Base-by-base conservation (phyloP, 768 basidiomycete genomes). In the Tricholoma matsutake region DNA sequence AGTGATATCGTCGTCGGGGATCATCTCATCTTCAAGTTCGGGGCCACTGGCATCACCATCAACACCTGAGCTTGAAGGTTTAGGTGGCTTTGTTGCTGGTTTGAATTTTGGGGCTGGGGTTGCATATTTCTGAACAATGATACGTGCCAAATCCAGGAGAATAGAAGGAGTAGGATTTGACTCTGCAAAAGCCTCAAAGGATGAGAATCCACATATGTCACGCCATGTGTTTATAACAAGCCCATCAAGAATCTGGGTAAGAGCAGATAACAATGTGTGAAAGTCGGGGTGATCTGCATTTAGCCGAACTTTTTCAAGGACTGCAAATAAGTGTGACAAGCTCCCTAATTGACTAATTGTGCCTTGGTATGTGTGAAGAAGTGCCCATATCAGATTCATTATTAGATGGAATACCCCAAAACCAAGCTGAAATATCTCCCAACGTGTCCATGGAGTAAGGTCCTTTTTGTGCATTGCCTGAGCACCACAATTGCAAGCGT, bases 261-360 rank as follows among this genome's bases (percentile, higher is more conserved):
- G 7, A 0, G 70, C 65, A 3, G 66, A 16, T 0, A 73, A 43
- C 0, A 77, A 65, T 0, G 74, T 69, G 28, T 78, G 72, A 28
- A 75, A 78, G 56, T 78, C 69, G 0, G 75, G 76, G 2, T 77
- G 69, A 20, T 75, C 64, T 0, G 63, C 55, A 4, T 69, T 71
- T 5, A 78, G 68, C 0, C 69, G 63, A 20, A 61, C 60, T 52
- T 76, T 76, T 25, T 25, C 22, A 25, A 25, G 22, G 22, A 25
- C 22, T 25, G 22, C 22, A 25, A 25, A 25, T 25, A 73, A 71
- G 58, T 71, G 66, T 0, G 71, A 59, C 1, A 77, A 64, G 13
- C 67, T 72, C 0, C 74, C 73, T 1, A 62, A 2, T 13, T 71
- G 58, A 1, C 51, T 39, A 3, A 66, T n/a, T 0, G 69, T 61